Evolutionary conservation across 257 asterid species (phyloP), one percentile per base, ranked within the genome.

Genomic region (Schizonepeta tenuifolia): DNA sequence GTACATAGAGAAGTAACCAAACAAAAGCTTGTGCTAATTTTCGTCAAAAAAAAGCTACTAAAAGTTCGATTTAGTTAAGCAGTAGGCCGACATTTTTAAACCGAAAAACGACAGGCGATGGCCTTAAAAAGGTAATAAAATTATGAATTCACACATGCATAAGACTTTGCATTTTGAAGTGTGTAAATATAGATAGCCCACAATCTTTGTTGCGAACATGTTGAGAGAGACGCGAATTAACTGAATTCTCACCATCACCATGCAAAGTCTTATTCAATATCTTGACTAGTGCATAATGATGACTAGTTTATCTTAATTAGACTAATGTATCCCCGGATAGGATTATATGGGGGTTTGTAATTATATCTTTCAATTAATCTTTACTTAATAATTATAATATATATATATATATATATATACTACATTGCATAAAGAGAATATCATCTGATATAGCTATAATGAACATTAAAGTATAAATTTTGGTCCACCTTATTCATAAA

Each of bases 81-180:
- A 18, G 24, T 43, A 43, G 51, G 56, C 53, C 65, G 36, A 56
- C 60, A 43, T 6, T 4, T 53, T 65, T n/a, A 41, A 20, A n/a
- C 24, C 26, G 1, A 31, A 35, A 71, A 57, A 31, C 62, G 63
- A 66, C 59, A 57, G 8, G 24, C 50, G 75, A 68, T 60, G 59
- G 40, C n/a, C 59, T 15, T 21, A 14, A 71, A 58, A 65, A 26
- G 26, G 43, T 38, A 12, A 17, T 12, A 36, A 8, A 24, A 28
- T 67, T 54, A 36, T 62, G 83, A 69, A 46, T 78, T 74, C 79
- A 74, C 76, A 78, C 79, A 6, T 41, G 33, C 36, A 24, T 31
- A 28, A 43, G 57, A 50, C 44, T 60, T 49, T 18, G 36, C 58
- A 50, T 26, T 70, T 38, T 41, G 75, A 60, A 67, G 77, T 56